These are phyloP conservation scores for Litchi chinensis DNA, from an alignment of 345 rosid species.

Conservation along the genomic window DNA sequence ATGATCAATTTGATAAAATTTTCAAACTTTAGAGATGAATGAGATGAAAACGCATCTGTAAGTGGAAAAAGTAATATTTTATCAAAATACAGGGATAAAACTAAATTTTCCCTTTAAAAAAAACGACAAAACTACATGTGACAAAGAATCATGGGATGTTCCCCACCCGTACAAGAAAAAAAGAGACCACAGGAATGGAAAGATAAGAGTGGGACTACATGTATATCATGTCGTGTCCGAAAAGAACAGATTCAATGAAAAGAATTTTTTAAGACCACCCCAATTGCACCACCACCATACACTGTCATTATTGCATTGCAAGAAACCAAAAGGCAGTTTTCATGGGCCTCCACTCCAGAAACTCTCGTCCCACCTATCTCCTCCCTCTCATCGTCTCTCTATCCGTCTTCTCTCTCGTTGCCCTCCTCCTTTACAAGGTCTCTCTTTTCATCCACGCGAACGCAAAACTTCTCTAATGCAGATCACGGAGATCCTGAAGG, in stretches of 20 bases:
- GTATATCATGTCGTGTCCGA: background rate
- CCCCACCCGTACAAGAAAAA: background rate
- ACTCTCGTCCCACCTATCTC: conserved; percentile 46
- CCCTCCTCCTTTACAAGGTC: conserved; percentile 76
- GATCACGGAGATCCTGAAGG: no score
- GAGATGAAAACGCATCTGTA: no score
- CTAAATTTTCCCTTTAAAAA: background rate
- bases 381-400: conserved; percentile 49
- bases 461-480: no score
- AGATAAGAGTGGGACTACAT: background rate
- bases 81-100: no score
- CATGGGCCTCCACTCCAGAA: conserved; percentile 42
- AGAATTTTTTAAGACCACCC: background rate
- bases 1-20: no score
- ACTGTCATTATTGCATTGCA: background rate
- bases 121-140: background rate
- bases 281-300: background rate
- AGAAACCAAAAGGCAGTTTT: background rate
- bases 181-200: background rate
- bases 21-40: no score
- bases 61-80: no score
- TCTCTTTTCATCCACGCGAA: background rate
- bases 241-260: background rate
- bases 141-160: background rate
- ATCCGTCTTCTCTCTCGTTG: conserved; percentile 55